These are phyloP conservation scores for Phytopythium oedochilum DNA, from an alignment of 352 stramenopile species.

Conservation along the genomic window DNA sequence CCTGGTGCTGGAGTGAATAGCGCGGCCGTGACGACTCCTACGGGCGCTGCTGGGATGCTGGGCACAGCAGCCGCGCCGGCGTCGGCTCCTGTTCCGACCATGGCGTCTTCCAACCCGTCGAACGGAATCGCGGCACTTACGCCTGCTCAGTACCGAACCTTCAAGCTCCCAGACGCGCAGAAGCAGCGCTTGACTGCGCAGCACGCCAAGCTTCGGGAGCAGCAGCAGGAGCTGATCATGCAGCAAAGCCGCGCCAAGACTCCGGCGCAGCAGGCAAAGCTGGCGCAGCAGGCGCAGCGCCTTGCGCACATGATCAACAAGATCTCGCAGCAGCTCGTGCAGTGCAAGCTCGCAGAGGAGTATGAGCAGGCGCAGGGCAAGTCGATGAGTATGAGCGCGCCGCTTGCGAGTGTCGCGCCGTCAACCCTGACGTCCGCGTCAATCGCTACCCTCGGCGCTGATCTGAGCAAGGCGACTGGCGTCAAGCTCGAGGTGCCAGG, in stretches of 20 bases:
- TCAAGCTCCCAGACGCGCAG: constrained; percentile 58
- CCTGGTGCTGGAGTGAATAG: constrained; percentile 6
- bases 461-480: constrained; percentile 31
- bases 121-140: constrained; percentile 43
- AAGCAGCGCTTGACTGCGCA: constrained; percentile 69
- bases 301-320: constrained; percentile 85
- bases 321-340: constrained; percentile 80
- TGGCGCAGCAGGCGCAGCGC: constrained; percentile 66
- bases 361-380: constrained; percentile 65
- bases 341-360: constrained; percentile 79
- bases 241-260: constrained; percentile 72
- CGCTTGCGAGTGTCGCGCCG: constrained; percentile 12
- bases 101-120: constrained; percentile 1
- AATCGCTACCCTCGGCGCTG: constrained; percentile 10
- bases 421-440: constrained; percentile 19
- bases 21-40: constrained; percentile 8
- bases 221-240: constrained; percentile 76
- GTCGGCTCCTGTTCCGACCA: background rate
- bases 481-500: constrained; percentile 23
- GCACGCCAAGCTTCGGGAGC: constrained; percentile 65
- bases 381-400: constrained; percentile 27
- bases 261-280: constrained; percentile 60
- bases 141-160: constrained; percentile 66
- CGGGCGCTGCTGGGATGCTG: constrained; percentile 1
- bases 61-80: background rate